Conservation (phyloP, 202 grass and related monocot species). For the Panicum hallii region DNA sequence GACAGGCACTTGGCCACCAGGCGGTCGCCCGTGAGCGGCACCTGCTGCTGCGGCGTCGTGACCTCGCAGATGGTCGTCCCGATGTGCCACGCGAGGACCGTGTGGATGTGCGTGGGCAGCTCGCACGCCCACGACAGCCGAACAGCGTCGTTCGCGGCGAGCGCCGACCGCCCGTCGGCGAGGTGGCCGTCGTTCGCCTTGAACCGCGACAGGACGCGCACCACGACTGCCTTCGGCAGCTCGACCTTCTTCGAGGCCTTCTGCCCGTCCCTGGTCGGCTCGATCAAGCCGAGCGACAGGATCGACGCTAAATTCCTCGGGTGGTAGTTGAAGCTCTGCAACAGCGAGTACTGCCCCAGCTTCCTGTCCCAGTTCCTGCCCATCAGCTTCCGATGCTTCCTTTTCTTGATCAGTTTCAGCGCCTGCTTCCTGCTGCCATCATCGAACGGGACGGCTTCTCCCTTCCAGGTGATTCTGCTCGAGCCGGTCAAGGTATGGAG, state of each 20-base stretch:
- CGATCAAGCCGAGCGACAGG: too few relatives aligned
- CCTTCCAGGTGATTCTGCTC: conserved; percentile 11
- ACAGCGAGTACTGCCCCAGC: too few relatives aligned
- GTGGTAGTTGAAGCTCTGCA: too few relatives aligned
- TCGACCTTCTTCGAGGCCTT: background rate
- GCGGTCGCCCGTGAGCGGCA: background rate
- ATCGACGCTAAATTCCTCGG: too few relatives aligned
- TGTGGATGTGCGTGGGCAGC: conserved; percentile 13
- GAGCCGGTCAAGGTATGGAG: conserved; percentile 11
- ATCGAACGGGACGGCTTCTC: background rate
- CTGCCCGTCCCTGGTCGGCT: too few relatives aligned
- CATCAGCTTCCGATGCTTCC: conserved; percentile 9
- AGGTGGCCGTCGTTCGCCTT: background rate
- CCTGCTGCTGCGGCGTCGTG: background rate
- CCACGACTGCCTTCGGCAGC: conserved; percentile 10
- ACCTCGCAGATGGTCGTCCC: conserved; percentile 1
- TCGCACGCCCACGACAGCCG: conserved; percentile 10
- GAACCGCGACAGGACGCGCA: conserved; percentile 1
- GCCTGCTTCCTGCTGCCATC: conserved; percentile 26
- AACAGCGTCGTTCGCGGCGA: conserved; percentile 13
- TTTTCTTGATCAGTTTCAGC: conserved; percentile 7
- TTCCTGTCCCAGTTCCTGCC: too few relatives aligned
- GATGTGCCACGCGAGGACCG: conserved; percentile 24
- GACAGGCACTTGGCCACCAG: conserved; percentile 18
- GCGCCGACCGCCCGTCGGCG: background rate